Conservation (phyloP, 306 rosid species). For the Cucurbita pepo region DNA sequence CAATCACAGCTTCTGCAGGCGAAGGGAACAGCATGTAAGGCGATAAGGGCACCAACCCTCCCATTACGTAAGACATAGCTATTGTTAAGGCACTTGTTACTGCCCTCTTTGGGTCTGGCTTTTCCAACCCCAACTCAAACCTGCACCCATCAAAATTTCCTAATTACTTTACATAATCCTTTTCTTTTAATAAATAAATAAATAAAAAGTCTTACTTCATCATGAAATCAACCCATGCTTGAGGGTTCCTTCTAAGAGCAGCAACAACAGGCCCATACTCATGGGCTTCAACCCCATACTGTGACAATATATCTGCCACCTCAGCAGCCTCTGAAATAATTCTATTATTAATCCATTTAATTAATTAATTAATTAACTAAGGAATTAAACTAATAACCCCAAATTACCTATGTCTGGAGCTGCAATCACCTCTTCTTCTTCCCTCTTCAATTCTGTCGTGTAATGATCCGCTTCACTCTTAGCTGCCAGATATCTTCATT, state of each 20-base stretch:
- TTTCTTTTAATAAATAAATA: too few relatives aligned
- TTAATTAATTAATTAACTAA: neutral
- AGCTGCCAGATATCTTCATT: slow-evolving; percentile 70
- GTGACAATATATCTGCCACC: slow-evolving; percentile 30
- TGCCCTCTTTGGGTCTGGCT: slow-evolving; percentile 91
- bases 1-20: slow-evolving; percentile 47
- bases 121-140: slow-evolving; percentile 81
- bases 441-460: slow-evolving; percentile 53
- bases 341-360: neutral
- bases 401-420: slow-evolving; percentile 50
- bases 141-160: slow-evolving; percentile 12
- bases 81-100: slow-evolving; percentile 70
- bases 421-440: slow-evolving; percentile 57
- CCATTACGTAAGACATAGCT: slow-evolving; percentile 54
- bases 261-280: slow-evolving; percentile 61
- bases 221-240: slow-evolving; percentile 97
- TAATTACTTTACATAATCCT: neutral
- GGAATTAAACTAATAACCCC: too few relatives aligned
- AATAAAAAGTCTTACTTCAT: slow-evolving; percentile 43
- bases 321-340: slow-evolving; percentile 32
- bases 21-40: slow-evolving; percentile 56
- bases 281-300: slow-evolving; percentile 30
- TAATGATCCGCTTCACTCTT: slow-evolving; percentile 87
- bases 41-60: slow-evolving; percentile 58
- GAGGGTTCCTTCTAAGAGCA: slow-evolving; percentile 73